Evolutionary conservation across 371 early-diverging fungal genomes (phyloP), one percentile per base, ranked within the genome.

Genomic region (Synchytrium microbalum): DNA sequence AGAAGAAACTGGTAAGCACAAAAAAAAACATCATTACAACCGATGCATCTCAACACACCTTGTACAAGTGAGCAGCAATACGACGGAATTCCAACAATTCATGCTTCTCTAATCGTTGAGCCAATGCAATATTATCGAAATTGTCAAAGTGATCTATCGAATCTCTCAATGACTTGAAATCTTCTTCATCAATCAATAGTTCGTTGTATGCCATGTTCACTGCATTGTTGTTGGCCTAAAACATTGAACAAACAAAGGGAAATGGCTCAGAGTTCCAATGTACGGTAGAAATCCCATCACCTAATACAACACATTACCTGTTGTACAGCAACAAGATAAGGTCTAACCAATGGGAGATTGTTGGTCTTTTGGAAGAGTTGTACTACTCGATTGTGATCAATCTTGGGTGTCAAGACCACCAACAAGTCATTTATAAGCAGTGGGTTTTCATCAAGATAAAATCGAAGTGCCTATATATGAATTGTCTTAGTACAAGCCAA

Each of bases 381-480:
- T 38, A 97, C 95, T 16, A 93, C 95, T 59, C 96, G 90, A 32
- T 94, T 89, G 73, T 95, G 96, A 73, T 97, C 97, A 67, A 96
- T 86, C 32, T 93, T 84, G 5, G 94, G 86, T 26, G 92, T 91
- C 69, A 96, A 76, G 1, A 84, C 91, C 2, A 87, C 81, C 31
- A 98, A 77, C 54, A 98, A 74, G 67, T 98, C 98, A 72, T 89
- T 94, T 67, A 96, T 77, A 27, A 92, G 73, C 67, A 94, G 74
- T 16, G 98, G 98, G 63, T 96, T 92, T 74, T 95, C 92, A 70
- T 90, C 88, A 69, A 98, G 81, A 71, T 98, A 98, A 78, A 97
- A 97, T 3, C 90, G 86, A 63, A 98, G 80, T 0, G 97, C 91
- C 80, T 78, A 46, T 1, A 51, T 2, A 23, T 13, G 0, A 32